A percentile compares a stretch with the other conserved stretches of the same genome.
Conservation (phyloP, 2,329 filamentous ascomycete genomes). For the Aspergillus chevalieri region DNA sequence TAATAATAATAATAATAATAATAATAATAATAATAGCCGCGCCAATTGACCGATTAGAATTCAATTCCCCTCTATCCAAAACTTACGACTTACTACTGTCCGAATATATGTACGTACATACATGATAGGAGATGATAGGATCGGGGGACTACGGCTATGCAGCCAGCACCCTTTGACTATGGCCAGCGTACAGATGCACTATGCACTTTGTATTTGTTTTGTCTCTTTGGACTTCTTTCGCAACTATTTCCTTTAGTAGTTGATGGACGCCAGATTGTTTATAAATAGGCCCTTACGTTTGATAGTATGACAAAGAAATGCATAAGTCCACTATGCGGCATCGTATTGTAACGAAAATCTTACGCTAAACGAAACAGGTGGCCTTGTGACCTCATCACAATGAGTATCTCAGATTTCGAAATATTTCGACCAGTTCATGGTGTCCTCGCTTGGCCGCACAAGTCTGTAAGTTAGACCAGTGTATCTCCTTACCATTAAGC, state of each 20-base stretch:
- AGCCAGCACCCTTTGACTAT: not conserved
- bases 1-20: no score
- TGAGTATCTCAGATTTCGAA: not conserved
- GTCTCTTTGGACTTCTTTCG: not conserved
- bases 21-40: no score
- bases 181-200: not conserved
- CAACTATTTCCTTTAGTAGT: not conserved
- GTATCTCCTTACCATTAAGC: not conserved
- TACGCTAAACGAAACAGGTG: no score
- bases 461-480: not conserved
- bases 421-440: conserved; percentile 2
- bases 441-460: conserved; percentile 3
- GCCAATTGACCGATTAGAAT: not conserved
- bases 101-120: not conserved
- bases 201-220: not conserved
- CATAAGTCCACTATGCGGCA: no score
- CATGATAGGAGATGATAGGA: not conserved
- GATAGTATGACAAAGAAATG: not conserved
- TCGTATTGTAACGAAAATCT: no score
- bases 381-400: no score
- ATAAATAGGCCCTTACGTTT: not conserved
- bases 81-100: not conserved
- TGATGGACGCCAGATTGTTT: not conserved
- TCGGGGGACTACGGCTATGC: not conserved
- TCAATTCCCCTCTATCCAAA: not conserved